Evolutionary conservation across 78 protist species (phyloP).

Genomic region (Diacronema lutheri): DNA sequence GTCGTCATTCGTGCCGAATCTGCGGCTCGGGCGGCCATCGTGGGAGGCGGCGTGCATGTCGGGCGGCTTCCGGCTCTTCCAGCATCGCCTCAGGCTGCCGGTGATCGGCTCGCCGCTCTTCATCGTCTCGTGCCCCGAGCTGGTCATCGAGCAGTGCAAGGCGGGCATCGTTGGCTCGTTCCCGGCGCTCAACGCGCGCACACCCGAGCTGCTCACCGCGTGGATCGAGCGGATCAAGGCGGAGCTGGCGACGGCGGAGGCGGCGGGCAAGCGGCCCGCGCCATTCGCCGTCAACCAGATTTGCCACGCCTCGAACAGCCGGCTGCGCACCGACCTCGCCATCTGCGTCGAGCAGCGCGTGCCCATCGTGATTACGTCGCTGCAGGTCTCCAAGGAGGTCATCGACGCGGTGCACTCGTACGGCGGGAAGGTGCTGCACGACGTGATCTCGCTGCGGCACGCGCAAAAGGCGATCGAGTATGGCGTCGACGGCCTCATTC

Average conservation of each 20-base stretch:
- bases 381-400: not conserved
- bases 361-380: conserved; percentile 8
- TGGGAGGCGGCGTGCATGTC: no score
- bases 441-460: not conserved
- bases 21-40: no score
- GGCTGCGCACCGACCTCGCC: not conserved
- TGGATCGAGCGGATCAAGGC: not conserved
- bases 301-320: not conserved
- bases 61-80: not conserved
- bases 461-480: not conserved
- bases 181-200: conserved; percentile 3
- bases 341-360: not conserved
- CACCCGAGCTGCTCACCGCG: not conserved
- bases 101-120: conserved; percentile 13
- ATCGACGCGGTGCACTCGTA: not conserved
- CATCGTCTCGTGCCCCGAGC: not conserved
- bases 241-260: not conserved
- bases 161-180: conserved; percentile 2
- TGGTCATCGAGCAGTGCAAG: conserved; percentile 6
- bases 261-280: not conserved
- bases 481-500: not conserved
- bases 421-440: not conserved
- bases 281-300: conserved; percentile 14
- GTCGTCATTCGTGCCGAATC: no score
- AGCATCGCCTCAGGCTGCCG: not conserved